Conservation (phyloP, 2,329 filamentous ascomycete genomes). For the Colletotrichum tofieldiae region DNA sequence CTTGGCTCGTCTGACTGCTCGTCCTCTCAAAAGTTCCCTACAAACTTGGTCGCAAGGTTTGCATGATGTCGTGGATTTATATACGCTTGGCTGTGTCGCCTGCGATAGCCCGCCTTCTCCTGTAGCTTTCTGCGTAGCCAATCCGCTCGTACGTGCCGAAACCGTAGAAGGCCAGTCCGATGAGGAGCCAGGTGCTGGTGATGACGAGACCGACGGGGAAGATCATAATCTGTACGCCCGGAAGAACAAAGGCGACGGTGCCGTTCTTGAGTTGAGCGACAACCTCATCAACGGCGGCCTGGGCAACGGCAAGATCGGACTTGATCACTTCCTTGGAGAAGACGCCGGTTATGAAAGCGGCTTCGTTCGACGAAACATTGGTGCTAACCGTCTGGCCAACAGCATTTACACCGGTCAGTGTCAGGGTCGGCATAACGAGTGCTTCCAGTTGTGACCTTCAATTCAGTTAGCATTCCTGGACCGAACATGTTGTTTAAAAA, state of each 20-base stretch:
- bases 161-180: slow-evolving; percentile 72
- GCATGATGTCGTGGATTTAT: slow-evolving; percentile 16
- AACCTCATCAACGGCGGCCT: slow-evolving; percentile 65
- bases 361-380: slow-evolving; percentile 78
- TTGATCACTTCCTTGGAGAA: slow-evolving; percentile 73
- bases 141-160: slow-evolving; percentile 78
- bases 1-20: neutral
- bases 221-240: slow-evolving; percentile 77
- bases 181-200: slow-evolving; percentile 72
- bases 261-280: slow-evolving; percentile 63
- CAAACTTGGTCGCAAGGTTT: neutral
- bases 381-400: slow-evolving; percentile 70
- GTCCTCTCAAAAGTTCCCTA: slow-evolving; percentile 1
- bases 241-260: slow-evolving; percentile 77
- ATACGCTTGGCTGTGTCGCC: slow-evolving; percentile 50
- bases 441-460: slow-evolving; percentile 73
- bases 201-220: slow-evolving; percentile 81
- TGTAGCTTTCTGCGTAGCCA: slow-evolving; percentile 76
- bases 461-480: slow-evolving; percentile 30
- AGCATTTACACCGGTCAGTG: slow-evolving; percentile 71
- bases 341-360: slow-evolving; percentile 79
- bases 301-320: slow-evolving; percentile 65
- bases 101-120: slow-evolving; percentile 63
- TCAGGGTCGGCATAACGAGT: slow-evolving; percentile 78
- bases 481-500: neutral